phyloP scores from a whole-genome alignment of 2,329 filamentous ascomycete genomes.

The Apiospora kogelbergensis region DNA sequence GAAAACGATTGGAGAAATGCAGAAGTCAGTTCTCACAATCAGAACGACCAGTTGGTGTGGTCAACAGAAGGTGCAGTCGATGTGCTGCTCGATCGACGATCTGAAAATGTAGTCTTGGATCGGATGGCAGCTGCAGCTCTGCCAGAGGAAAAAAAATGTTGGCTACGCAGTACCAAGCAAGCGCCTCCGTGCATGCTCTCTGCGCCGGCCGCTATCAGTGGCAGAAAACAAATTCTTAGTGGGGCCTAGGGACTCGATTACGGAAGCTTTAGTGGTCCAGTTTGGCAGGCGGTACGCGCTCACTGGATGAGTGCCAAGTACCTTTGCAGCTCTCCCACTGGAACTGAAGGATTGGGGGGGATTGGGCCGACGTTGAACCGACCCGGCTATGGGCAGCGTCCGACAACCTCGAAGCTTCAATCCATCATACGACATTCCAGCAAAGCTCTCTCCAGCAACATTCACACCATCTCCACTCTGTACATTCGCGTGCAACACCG shows the following conservation, averaged over 20 bases:
- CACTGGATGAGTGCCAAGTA: too few species aligned
- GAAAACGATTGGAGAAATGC: neutral
- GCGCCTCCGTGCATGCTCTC: neutral
- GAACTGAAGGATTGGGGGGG: neutral
- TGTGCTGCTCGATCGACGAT: neutral
- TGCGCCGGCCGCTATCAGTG: neutral
- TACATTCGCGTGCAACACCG: slow-evolving; percentile 21
- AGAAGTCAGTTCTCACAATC: neutral
- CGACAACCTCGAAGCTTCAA: slow-evolving; percentile 4
- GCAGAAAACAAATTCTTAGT: neutral
- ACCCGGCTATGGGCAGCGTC: neutral
- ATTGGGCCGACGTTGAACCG: slow-evolving; percentile 1
- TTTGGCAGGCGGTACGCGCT: neutral
- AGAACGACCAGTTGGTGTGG: neutral
- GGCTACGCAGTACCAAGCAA: neutral
- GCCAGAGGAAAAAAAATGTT: neutral
- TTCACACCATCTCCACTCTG: slow-evolving; percentile 11
- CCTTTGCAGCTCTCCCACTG: too few species aligned
- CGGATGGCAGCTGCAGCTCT: neutral
- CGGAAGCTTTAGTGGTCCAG: neutral
- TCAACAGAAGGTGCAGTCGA: neutral
- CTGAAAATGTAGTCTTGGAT: neutral
- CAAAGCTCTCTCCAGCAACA: slow-evolving; percentile 7
- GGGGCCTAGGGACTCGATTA: neutral
- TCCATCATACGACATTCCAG: slow-evolving; percentile 1